Evolutionary conservation across 148 eudicot species (phyloP), one percentile per base, ranked within the genome.

Genomic region (Rhododendron williamsianum): DNA sequence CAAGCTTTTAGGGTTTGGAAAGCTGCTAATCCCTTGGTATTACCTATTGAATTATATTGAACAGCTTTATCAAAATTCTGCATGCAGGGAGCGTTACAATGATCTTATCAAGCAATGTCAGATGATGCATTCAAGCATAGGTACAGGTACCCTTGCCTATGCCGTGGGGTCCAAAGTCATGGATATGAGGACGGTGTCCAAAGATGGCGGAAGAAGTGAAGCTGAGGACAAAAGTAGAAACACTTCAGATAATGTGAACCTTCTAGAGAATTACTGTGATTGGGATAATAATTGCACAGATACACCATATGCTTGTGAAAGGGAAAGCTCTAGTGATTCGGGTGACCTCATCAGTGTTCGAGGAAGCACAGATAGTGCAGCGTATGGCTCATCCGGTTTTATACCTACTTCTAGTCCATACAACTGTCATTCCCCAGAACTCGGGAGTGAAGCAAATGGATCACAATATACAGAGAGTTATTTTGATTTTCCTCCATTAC

Each of bases 71-170:
- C 41, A n/a, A 58, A 86, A 80, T 46, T 54, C 51, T 82, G 48
- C 76, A 30, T 87, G 90, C 95, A 96, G 99, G 93, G 97, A 96
- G 86, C 90, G 98, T 19, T 96, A 95, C 69, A 93, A 87, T 72
- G 98, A 95, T 83, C 95, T 96, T 58, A 88, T 95, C 78, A 95
- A 92, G 87, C 94, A 95, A 87, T 96, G 99, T 87, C 94, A 95
- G 90, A 86, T 86, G 89, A 96, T 96, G 99, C 98, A 96, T 91
- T 92, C 99, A 73, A 96, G 99, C 91, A 90, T 96, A 80, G 99
- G 99, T 77, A 96, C 99, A 30, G 99, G 99, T 74, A 89, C 95
- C 54, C 95, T 96, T 87, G 99, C 99, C 84, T 95, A 93, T 89
- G 93, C 91, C 79, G 96, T 95, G 86, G 99, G 99, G 76, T 93